Conservation (phyloP, 768 basidiomycete genomes). For the Suillus variegatus region DNA sequence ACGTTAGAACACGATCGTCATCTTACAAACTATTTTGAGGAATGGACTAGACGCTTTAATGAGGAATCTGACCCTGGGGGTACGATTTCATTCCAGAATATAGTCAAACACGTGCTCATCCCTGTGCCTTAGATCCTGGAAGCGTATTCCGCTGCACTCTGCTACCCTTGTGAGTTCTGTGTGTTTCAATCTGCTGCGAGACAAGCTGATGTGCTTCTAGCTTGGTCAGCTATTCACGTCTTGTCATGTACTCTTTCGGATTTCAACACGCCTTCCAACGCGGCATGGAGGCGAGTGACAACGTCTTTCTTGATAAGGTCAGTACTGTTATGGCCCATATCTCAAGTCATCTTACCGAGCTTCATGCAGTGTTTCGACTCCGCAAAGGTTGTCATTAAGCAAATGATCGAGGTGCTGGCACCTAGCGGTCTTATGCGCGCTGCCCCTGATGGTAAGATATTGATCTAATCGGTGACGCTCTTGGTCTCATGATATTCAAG, state of each 20-base stretch:
- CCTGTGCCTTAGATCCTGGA: slow-evolving; percentile 46
- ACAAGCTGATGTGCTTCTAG: slow-evolving; percentile 37
- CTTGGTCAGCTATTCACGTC: slow-evolving; percentile 72
- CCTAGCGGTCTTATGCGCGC: slow-evolving; percentile 78
- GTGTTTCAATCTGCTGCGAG: background rate
- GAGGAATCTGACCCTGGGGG: slow-evolving; percentile 62
- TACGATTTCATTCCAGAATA: slow-evolving; percentile 23
- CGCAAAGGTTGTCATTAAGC: slow-evolving; percentile 65
- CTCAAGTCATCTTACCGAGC: background rate
- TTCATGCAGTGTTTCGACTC: slow-evolving; percentile 61
- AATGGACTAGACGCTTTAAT: slow-evolving; percentile 62
- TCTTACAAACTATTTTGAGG: slow-evolving; percentile 60
- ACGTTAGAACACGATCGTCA: slow-evolving; percentile 61
- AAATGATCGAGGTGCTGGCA: slow-evolving; percentile 63
- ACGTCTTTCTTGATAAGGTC: slow-evolving; percentile 70
- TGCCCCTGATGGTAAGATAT: slow-evolving; percentile 66
- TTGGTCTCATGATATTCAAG: slow-evolving; percentile 31
- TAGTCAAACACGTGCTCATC: background rate
- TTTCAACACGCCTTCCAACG: slow-evolving; percentile 82
- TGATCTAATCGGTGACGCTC: background rate
- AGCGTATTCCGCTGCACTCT: slow-evolving; percentile 64
- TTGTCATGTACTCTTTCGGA: slow-evolving; percentile 86
- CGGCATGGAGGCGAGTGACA: slow-evolving; percentile 61
- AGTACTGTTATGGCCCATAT: slow-evolving; percentile 13
- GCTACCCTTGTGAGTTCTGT: slow-evolving; percentile 67